Evolutionary conservation across 139 green algal species (phyloP), one percentile per base, ranked within the genome.

Genomic region (Diplosphaera chodatii): DNA sequence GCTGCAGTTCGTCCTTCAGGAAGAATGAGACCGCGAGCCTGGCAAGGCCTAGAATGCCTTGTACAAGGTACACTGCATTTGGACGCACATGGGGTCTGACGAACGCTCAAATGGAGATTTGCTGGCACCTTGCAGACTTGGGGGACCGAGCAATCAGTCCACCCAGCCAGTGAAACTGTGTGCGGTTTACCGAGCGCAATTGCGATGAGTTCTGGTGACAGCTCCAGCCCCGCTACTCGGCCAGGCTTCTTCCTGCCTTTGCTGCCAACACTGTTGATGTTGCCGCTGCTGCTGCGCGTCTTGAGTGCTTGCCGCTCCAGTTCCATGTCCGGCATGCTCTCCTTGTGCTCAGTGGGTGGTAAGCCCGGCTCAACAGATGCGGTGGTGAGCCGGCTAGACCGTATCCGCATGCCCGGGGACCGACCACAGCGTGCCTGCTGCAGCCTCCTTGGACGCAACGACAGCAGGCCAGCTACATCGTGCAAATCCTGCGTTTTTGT

Each of bases 41-140:
- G 5, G 87, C 89, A 32, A 99, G 84, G 1, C 93, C 91, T 33
- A 99, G 81, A 65, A 94, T 90, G 41, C 95, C 95, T 77, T 99
- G 95, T 16, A 97, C 92, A 73, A 98, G 94, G 71, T 99, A 99
- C 27, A 99, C 94, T 91, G 84, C 72, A 25, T 48, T 21, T 48
- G 37, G 13, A 71, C 40, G 4, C 55, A 15, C 23, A 65, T 66
- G 34, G 20, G n/a, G 37, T 13, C 8, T 21, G 37, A 8, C 13
- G 37, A 48, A 48, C 13, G 37, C 10, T 48, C 13, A 8, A 8
- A 48, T n/a, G n/a, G n/a, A n/a, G n/a, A 48, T 48, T 48, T 48
- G 8, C 37, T 48, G 37, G 13, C 13, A 48, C 37, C 37, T 48
- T 48, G 37, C 37, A 48, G 13, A 13, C 37, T 21, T 48, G 37